A percentile compares a stretch with the other conserved stretches of the same genome.
phyloP scores from a whole-genome alignment of 345 rosid genomes.

The Corchorus capsularis region DNA sequence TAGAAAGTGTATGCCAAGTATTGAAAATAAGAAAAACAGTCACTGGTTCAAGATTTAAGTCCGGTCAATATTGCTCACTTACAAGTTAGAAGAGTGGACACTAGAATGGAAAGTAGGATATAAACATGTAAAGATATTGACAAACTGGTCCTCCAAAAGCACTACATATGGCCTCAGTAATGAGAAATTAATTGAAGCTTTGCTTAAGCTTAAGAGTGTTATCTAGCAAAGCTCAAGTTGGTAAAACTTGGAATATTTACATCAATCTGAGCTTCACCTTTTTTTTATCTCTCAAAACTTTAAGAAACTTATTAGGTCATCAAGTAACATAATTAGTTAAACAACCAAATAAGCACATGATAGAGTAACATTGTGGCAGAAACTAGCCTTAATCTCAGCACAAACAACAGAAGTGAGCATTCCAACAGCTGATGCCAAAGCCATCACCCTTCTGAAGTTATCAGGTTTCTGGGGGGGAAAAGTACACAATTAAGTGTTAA shows the following conservation, averaged over 20 bases:
- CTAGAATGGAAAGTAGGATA: background rate
- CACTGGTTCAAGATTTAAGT: background rate
- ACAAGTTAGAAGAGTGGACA: background rate
- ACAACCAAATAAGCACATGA: conserved; percentile 15
- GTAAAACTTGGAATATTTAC: background rate
- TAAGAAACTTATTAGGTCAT: background rate
- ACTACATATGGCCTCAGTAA: conserved; percentile 7
- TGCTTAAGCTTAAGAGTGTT: background rate
- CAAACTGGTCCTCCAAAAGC: background rate
- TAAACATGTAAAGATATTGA: background rate
- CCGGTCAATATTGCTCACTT: background rate
- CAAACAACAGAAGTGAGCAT: conserved; percentile 46
- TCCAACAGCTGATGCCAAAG: conserved; percentile 63
- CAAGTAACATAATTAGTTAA: background rate
- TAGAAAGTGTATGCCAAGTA: background rate
- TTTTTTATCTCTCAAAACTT: conserved; percentile 1
- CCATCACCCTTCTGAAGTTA: conserved; percentile 59
- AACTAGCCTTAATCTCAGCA: conserved; percentile 64
- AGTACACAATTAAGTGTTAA: conserved; percentile 10
- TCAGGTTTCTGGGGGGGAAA: conserved; percentile 56
- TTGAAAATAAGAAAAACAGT: background rate
- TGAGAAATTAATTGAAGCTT: background rate
- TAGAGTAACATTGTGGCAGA: conserved; percentile 20
- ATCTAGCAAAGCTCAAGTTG: background rate
- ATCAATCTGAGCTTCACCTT: background rate